Base-by-base conservation (phyloP, 371 early-diverging fungal genomes). In the Polyrhizophydium stewartii region DNA sequence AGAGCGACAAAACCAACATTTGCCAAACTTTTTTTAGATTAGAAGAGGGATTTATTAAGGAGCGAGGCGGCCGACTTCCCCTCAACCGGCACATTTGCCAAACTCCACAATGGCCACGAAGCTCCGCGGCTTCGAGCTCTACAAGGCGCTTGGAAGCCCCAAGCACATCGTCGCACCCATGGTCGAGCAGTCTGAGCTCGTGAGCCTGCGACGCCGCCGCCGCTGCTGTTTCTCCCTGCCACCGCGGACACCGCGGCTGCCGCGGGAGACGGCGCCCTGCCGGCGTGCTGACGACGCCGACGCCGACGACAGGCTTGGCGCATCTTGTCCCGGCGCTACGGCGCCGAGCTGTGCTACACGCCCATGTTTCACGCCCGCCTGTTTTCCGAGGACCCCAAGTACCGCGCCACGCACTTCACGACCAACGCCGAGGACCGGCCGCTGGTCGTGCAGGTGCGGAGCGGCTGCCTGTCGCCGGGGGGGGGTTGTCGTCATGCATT, bases 281-380 rank as follows among this genome's bases (percentile, higher is more conserved):
- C n/a, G 43, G n/a, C 43, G n/a, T 43, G 16, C n/a, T n/a, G 16
- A 43, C n/a, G 43, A n/a, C 16, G n/a, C n/a, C 43, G n/a, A 43
- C n/a, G 16, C 5, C 19, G 45, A 6, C 72, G 62, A 25, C 82
- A 87, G 52, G 93, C 98, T 0, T 99, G 94, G 92, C 82, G 99
- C 50, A 81, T 92, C n/a, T 83, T 99, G 22, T 88, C 91, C 24
- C 78, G 93, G 47, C 81, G 89, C 33, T 92, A 98, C 73, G 92
- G 90, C 31, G 96, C 98, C 1, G 82, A 97, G 38, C 78, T 98
- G 0, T 94, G 96, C 77, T 98, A 92, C 69, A 99, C 99, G 17
- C 99, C 99, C 61, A 99, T 99, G 99, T 89, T 99, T 71, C 92
- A 99, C 68, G 94, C 94, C 17, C 84, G 82, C 57, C 68, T 91